Percentiles rank a stretch among this genome's conserved stretches.
Conservation (phyloP, 352 stramenopile species). For the Phytopythium ostracodes region DNA sequence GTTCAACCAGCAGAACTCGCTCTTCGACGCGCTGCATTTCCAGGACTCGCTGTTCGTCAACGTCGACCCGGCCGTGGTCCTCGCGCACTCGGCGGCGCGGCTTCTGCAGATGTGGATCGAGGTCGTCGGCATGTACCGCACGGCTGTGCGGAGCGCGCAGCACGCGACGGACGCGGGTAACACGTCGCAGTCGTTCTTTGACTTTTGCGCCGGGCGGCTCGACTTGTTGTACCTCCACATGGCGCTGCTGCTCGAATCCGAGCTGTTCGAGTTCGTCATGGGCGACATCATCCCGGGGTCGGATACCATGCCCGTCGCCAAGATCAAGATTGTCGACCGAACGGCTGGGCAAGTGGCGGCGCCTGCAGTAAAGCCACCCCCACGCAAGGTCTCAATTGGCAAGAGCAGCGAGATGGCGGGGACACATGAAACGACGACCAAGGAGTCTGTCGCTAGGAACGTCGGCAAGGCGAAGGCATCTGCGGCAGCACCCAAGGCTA, state of each 20-base stretch:
- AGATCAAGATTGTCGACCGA: constrained; percentile 10
- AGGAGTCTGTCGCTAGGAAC: neutral
- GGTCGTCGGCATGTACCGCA: constrained; percentile 49
- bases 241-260: constrained; percentile 46
- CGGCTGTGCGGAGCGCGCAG: constrained; percentile 26
- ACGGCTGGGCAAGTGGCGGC: neutral
- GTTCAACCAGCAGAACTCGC: constrained; percentile 38
- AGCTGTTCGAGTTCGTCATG: constrained; percentile 46
- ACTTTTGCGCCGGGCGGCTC: constrained; percentile 48
- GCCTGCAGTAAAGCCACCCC: neutral
- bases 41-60: constrained; percentile 58
- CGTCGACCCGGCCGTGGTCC: constrained; percentile 39
- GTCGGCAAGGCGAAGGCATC: neutral
- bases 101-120: constrained; percentile 66
- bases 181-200: constrained; percentile 44
- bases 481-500: neutral
- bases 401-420: neutral
- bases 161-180: constrained; percentile 22
- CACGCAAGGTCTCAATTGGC: neutral
- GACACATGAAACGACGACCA: neutral
- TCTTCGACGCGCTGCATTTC: constrained; percentile 56
- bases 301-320: constrained; percentile 11
- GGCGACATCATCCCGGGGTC: constrained; percentile 17
- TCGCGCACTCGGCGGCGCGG: constrained; percentile 37
- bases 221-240: constrained; percentile 72